Conservation (phyloP, 345 rosid species). For the Gossypium raimondii region DNA sequence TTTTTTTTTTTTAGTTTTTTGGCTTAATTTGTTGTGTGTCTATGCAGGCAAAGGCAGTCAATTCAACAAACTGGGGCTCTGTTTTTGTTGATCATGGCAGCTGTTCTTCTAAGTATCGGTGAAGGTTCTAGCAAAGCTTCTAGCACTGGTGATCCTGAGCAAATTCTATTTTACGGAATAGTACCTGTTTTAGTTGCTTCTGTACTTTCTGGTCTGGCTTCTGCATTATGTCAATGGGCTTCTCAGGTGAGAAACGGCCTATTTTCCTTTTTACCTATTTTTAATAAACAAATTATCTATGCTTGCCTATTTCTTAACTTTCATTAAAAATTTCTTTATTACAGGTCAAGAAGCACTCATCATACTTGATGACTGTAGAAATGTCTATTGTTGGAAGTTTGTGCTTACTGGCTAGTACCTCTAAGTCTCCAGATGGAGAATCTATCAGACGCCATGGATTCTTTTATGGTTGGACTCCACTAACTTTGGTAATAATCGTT, state of each 20-base stretch:
- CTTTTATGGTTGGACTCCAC: constrained; percentile 88
- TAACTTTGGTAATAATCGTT: constrained; percentile 59
- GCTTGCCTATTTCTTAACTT: background rate
- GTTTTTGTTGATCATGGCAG: constrained; percentile 77
- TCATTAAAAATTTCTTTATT: background rate
- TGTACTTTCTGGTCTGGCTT: constrained; percentile 96
- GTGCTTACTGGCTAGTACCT: constrained; percentile 70
- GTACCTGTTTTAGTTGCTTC: constrained; percentile 91
- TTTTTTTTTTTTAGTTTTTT: background rate
- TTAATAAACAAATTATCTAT: background rate
- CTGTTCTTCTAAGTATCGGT: constrained; percentile 86
- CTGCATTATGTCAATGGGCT: constrained; percentile 97
- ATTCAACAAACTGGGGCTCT: constrained; percentile 87
- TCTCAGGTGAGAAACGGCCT: constrained; percentile 58
- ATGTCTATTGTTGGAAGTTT: constrained; percentile 18
- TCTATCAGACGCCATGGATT: constrained; percentile 71
- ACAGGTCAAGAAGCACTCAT: background rate
- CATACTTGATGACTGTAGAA: constrained; percentile 5
- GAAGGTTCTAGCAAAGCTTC: constrained; percentile 86
- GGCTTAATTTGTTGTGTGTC: constrained; percentile 13
- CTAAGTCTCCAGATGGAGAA: constrained; percentile 93
- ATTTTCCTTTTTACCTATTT: background rate
- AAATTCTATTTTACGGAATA: constrained; percentile 76
- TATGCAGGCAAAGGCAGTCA: constrained; percentile 87
- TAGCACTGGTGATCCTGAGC: constrained; percentile 46